Percentiles rank a stretch among this genome's conserved stretches.
phyloP scores from a whole-genome alignment of 108 stramenopile genomes.

The Cyclotella sp. region DNA sequence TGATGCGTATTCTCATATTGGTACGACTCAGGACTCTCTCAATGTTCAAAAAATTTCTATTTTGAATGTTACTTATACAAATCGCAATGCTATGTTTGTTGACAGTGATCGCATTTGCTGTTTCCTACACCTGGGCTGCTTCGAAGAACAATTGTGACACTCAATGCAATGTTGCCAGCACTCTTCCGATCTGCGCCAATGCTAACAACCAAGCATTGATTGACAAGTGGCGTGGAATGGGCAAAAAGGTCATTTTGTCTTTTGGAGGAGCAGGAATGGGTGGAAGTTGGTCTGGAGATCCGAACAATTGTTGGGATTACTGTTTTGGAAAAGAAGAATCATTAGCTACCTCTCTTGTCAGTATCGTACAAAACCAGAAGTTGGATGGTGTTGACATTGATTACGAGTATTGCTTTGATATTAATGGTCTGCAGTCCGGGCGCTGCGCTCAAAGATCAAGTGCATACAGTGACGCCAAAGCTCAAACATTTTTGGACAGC shows the following conservation, averaged over 20 bases:
- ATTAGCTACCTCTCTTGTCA: conserved; percentile 51
- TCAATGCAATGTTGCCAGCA: conserved; percentile 48
- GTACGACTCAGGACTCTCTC: neutral
- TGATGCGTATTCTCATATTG: conserved; percentile 61
- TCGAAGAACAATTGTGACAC: conserved; percentile 47
- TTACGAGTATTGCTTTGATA: conserved; percentile 75
- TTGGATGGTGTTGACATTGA: conserved; percentile 73
- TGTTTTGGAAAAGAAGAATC: conserved; percentile 65
- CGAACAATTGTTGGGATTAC: conserved; percentile 78
- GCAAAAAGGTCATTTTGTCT: conserved; percentile 72
- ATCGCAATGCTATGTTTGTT: neutral
- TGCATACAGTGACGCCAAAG: conserved; percentile 31
- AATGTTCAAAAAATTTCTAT: too few species aligned
- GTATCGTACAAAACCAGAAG: conserved; percentile 52
- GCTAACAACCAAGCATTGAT: conserved; percentile 41
- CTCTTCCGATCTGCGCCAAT: conserved; percentile 56
- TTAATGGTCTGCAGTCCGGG: conserved; percentile 34
- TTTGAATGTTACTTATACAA: neutral
- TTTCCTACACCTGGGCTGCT: conserved; percentile 55
- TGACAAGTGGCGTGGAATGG: conserved; percentile 46
- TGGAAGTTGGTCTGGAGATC: conserved; percentile 55
- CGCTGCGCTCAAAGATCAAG: conserved; percentile 27
- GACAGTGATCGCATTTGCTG: conserved; percentile 61
- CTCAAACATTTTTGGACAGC: conserved; percentile 33
- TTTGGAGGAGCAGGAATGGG: conserved; percentile 80